Conservation (phyloP, 306 rosid genomes). For the Herpetospermum pedunculosum region DNA sequence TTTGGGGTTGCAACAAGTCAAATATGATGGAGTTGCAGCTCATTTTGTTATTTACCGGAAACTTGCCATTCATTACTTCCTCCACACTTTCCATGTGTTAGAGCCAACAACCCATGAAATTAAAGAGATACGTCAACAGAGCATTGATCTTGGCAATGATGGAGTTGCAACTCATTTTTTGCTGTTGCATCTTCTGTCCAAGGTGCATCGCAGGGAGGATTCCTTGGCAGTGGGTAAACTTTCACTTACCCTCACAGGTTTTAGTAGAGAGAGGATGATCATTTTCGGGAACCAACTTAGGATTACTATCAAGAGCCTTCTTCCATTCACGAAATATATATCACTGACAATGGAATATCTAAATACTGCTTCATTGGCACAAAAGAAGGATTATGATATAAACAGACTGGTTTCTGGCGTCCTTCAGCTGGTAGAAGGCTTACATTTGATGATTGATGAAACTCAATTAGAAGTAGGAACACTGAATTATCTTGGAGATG, state of each 20-base stretch:
- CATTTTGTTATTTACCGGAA: no score
- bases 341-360: constrained; percentile 69
- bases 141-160: constrained; percentile 70
- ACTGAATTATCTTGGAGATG: constrained; percentile 67
- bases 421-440: constrained; percentile 81
- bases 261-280: constrained; percentile 51
- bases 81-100: no score
- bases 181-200: constrained; percentile 82
- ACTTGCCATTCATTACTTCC: no score
- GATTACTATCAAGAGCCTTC: constrained; percentile 46
- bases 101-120: constrained; percentile 44
- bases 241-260: constrained; percentile 63
- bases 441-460: constrained; percentile 80
- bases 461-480: constrained; percentile 63
- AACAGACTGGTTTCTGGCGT: constrained; percentile 71
- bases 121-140: constrained; percentile 62
- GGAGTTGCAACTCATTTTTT: constrained; percentile 65
- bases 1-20: no score
- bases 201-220: constrained; percentile 61
- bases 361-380: constrained; percentile 58
- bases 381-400: constrained; percentile 67
- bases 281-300: constrained; percentile 43
- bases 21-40: no score
- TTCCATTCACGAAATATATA: constrained; percentile 59
- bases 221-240: constrained; percentile 70